Evolutionary conservation across 2,329 filamentous ascomycete species (phyloP).

Genomic region (Phoma herbarum): DNA sequence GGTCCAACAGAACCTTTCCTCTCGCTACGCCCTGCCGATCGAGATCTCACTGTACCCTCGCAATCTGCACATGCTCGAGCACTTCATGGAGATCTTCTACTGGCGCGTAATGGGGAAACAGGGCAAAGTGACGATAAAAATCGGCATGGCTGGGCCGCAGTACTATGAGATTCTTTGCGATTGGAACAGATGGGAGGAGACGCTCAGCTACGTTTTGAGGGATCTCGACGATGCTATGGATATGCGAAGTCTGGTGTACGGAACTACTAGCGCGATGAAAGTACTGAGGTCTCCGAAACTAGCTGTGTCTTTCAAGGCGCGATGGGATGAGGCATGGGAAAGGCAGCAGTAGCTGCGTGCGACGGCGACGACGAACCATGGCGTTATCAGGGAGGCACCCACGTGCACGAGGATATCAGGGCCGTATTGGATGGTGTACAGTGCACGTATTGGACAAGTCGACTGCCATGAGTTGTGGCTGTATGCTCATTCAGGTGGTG

Average conservation of each 20-base stretch:
- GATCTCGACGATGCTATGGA: conserved; percentile 23
- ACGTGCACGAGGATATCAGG: neutral
- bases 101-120: conserved; percentile 17
- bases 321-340: conserved; percentile 15
- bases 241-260: conserved; percentile 19
- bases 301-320: neutral
- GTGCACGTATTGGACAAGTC: neutral
- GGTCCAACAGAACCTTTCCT: conserved; percentile 13
- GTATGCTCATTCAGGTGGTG: neutral
- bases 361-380: neutral
- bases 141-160: conserved; percentile 15
- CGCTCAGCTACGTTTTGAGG: conserved; percentile 15
- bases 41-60: conserved; percentile 16
- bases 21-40: conserved; percentile 10
- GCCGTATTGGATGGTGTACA: neutral
- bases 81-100: conserved; percentile 21
- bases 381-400: neutral
- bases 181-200: conserved; percentile 18
- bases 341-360: neutral
- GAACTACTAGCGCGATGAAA: conserved; percentile 7
- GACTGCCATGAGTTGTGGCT: neutral
- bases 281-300: conserved; percentile 9
- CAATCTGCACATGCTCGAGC: conserved; percentile 22
- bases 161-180: conserved; percentile 1
- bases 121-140: conserved; percentile 5